A percentile compares a stretch with the other conserved stretches of the same genome.
These are phyloP conservation scores for Saccharomycopsis malanga DNA, from an alignment of 805 yeast genomes.

Conservation along the genomic window DNA sequence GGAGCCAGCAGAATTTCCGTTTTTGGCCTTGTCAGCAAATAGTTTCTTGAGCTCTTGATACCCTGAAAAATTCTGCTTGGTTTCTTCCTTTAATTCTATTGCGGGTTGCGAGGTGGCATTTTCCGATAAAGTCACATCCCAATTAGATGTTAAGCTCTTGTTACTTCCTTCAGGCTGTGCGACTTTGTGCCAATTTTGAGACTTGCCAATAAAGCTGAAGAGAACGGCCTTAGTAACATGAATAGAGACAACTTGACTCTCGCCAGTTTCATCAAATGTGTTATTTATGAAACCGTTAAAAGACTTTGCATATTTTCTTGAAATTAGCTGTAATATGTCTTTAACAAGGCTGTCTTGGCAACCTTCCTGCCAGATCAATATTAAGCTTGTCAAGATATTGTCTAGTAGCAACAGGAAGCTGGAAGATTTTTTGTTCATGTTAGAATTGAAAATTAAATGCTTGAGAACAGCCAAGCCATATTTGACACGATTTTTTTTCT, in stretches of 20 bases:
- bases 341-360: not conserved
- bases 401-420: slow-evolving; percentile 5
- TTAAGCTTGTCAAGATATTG: slow-evolving; percentile 3
- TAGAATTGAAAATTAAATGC: not conserved
- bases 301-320: not conserved
- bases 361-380: slow-evolving; percentile 11
- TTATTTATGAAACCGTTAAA: slow-evolving; percentile 9
- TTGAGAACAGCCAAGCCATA: slow-evolving; percentile 5
- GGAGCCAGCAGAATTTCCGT: not conserved
- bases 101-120: too few species aligned
- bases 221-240: not conserved
- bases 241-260: slow-evolving; percentile 6
- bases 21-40: not conserved
- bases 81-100: too few species aligned
- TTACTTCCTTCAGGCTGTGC: not conserved
- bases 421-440: slow-evolving; percentile 1
- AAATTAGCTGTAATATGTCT: not conserved
- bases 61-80: not conserved
- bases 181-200: not conserved
- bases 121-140: slow-evolving; percentile 9
- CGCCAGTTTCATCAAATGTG: slow-evolving; percentile 9
- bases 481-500: not conserved
- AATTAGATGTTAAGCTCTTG: slow-evolving; percentile 7
- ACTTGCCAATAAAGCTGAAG: not conserved
- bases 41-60: too few species aligned